phyloP scores from a whole-genome alignment of 495 filamentous ascomycete genomes.

The Penicillium tannophilum region DNA sequence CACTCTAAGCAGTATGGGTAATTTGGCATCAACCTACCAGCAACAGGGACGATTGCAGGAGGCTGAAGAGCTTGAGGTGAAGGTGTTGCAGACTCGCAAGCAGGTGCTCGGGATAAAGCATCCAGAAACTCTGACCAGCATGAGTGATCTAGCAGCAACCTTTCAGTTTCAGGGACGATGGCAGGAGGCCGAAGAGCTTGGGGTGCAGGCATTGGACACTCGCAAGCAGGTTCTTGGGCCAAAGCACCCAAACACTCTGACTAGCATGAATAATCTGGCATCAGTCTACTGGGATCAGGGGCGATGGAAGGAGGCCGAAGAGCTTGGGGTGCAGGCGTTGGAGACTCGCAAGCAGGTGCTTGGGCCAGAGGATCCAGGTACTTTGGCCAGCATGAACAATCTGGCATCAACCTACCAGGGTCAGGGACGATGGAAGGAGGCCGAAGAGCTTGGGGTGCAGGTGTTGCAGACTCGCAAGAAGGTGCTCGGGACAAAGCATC shows the following conservation, averaged over 20 bases:
- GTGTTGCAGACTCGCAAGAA: not conserved
- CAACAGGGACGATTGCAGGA: not conserved
- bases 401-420: constrained; percentile 1
- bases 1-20: constrained; percentile 2
- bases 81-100: constrained; percentile 1
- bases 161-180: not conserved
- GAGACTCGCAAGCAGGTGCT: too few species aligned
- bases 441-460: not conserved
- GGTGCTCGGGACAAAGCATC: not conserved
- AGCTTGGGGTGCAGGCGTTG: not conserved
- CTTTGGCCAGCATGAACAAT: not conserved
- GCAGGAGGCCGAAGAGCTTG: constrained; percentile 1
- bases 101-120: not conserved
- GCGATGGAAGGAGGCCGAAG: constrained; percentile 8
- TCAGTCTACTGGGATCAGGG: not conserved
- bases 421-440: not conserved
- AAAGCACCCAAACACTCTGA: constrained; percentile 5
- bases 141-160: not conserved
- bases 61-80: not conserved
- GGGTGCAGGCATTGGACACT: constrained; percentile 1
- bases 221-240: not conserved
- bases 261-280: constrained; percentile 6
- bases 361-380: too few species aligned
- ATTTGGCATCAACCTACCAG: constrained; percentile 4
- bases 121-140: constrained; percentile 1